Base-by-base conservation (phyloP, 495 filamentous ascomycete species). In the Tuber borchii region DNA sequence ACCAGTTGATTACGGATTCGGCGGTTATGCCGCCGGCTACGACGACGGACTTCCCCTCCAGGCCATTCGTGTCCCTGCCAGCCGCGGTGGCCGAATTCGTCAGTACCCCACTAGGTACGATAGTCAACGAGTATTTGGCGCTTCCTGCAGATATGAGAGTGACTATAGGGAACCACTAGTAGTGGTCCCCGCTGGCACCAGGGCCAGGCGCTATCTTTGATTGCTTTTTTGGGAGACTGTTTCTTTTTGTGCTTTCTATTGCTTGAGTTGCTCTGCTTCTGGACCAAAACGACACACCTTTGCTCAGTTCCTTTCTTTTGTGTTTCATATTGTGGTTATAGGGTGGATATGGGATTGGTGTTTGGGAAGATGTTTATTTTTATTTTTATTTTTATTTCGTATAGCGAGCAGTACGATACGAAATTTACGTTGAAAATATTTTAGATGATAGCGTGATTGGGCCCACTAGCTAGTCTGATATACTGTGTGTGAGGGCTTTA, bases 311-410 rank as follows among this genome's bases (percentile, higher is more conserved):
- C n/a, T 65, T 65, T 56, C 48, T 61, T 31, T 34, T 65, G 26
- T 65, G 12, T 65, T 65, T 65, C 10, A 65, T 34, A 65, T 65
- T 65, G 56, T 65, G 56, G 56, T 65, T 65, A 65, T 65, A 65
- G 56, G 56, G 56, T 34, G 56, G 26, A 34, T 65, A 65, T 34
- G 56, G 56, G 16, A 65, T 17, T 1, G 26, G 56, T 65, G 26
- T 34, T 17, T 65, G 12, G 56, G 56, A 61, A 56, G 51, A 61
- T 5, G 10, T 31, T 65, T 65, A 17, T 1, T 61, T 61, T 1
- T 16, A 0, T 6, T 5, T 31, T 56, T 26, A n/a, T 22, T 56
- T 10, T 17, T 26, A 0, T 22, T 34, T 34, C 56, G 12, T 34
- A 34, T 65, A 34, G 56, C 56, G 26, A 65, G 56, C 1, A 14